These are phyloP conservation scores for Gnetum montanum DNA, from an alignment of 75 land plant species.

Conservation along the genomic window DNA sequence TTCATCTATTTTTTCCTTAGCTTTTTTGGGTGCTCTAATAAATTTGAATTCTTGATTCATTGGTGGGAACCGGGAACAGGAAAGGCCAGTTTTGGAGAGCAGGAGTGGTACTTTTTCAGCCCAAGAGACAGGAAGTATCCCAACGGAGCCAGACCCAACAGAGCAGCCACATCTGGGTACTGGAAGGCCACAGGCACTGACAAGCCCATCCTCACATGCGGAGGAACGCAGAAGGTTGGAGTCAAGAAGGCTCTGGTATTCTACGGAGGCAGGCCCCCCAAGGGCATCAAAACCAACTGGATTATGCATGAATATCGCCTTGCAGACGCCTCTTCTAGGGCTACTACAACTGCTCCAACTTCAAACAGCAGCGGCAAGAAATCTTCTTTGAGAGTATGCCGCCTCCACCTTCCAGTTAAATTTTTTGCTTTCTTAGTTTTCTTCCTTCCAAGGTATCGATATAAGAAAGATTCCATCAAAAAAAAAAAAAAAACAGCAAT, in stretches of 20 bases:
- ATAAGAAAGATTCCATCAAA: not conserved
- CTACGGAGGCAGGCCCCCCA: conserved; percentile 39
- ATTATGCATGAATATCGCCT: conserved; percentile 43
- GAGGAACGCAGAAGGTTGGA: conserved; percentile 22
- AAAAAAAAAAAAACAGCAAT: not conserved
- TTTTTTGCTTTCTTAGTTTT: not conserved
- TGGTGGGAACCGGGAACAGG: conserved; percentile 9
- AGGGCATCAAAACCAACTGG: conserved; percentile 42
- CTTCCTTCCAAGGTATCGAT: not conserved
- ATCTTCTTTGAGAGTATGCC: conserved; percentile 27
- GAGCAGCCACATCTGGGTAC: conserved; percentile 36
- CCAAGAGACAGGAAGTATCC: conserved; percentile 40
- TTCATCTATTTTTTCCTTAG: too few relatives aligned
- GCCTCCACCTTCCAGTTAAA: not conserved
- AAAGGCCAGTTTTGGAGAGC: conserved; percentile 30
- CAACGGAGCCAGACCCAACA: conserved; percentile 35
- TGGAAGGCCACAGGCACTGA: conserved; percentile 48
- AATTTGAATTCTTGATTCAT: not conserved
- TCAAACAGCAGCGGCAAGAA: too few relatives aligned
- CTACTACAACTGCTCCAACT: conserved; percentile 7
- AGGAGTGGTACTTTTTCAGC: conserved; percentile 45
- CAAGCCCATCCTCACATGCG: conserved; percentile 29
- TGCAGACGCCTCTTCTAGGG: conserved; percentile 18
- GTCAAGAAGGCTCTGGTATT: conserved; percentile 42
- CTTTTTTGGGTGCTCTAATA: too few relatives aligned